A percentile compares a stretch with the other conserved stretches of the same genome.
Evolutionary conservation across 2,329 filamentous ascomycete species (phyloP).

Genomic region (Penicillium crustosum): DNA sequence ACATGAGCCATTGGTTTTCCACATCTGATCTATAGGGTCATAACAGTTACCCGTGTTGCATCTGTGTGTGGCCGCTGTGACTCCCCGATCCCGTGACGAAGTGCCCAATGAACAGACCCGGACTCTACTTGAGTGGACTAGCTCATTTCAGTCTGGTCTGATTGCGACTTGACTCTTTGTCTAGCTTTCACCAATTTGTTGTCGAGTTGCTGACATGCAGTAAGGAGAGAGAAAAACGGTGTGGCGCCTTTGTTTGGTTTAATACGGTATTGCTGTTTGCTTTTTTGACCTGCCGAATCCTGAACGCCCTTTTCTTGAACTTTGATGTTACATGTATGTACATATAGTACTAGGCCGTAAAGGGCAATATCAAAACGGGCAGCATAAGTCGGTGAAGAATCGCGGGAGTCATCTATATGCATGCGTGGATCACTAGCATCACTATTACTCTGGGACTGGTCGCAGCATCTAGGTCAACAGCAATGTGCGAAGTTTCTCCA

Average conservation of each 20-base stretch:
- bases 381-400: background rate
- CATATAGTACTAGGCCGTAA: background rate
- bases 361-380: background rate
- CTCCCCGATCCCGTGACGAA: slow-evolving; percentile 6
- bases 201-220: background rate
- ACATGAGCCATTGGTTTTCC: background rate
- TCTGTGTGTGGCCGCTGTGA: slow-evolving; percentile 16
- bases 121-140: background rate
- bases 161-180: background rate
- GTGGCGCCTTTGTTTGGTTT: background rate
- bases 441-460: background rate
- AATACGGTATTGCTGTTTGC: background rate
- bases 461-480: too few relatives aligned
- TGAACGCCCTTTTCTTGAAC: background rate
- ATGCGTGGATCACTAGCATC: background rate
- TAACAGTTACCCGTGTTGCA: slow-evolving; percentile 1
- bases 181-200: background rate
- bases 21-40: slow-evolving; percentile 2
- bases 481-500: too few relatives aligned
- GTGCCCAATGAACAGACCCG: slow-evolving; percentile 11
- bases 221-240: background rate
- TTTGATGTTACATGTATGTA: background rate
- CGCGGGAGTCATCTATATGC: background rate
- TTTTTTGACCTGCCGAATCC: background rate
- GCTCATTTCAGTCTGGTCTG: slow-evolving; percentile 1